Base-by-base conservation (phyloP, 305 asterid genomes). In the Coffea humblotiana region DNA sequence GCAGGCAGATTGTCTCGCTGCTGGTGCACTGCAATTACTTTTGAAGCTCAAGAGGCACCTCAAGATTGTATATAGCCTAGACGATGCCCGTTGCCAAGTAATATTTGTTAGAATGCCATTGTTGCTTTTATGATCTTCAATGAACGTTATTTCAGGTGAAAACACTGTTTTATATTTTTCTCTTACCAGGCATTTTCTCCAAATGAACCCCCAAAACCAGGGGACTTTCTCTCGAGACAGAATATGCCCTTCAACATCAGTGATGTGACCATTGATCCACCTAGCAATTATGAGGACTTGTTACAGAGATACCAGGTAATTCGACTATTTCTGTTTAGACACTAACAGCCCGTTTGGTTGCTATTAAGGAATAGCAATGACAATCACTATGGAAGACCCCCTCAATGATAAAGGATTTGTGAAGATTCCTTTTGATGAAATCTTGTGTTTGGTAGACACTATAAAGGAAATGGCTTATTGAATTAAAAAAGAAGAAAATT, bases 41-140 rank as follows among this genome's bases (percentile, higher is more conserved):
- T 90, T 96, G 88, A 94, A 87, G 89, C 91, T 96, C 78, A 96
- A 96, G 90, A 91, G 99, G 88, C 94, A 96, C 88, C 92, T 96
- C 79, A 96, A 94, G 89, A 91, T 96, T 87, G 91, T 94, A 58
- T 94, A 91, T 71, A 74, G 94, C 86, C 91, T 96, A 52, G 94
- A 96, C 84, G 99, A 96, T 79, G 85, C 87, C 66, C 97, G 97
- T 80, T 96, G 99, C 86, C 98, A 94, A 95, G 99, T 92, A 85
- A 78, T 81, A 71, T 82, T 79, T 73, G 47, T 78, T 81, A 60
- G 56, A 45, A 49, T 35, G 68, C 35, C 37, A 18, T 74, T 66
- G 45, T 45, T 74, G 35, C 48, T 75, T 19, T 72, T 73, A 14
- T 45, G 23, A 23, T 61, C 49, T 35, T 56, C 11, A 27, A 10